phyloP scores from a whole-genome alignment of 352 stramenopile species.

The Globisporangium iwayamae region DNA sequence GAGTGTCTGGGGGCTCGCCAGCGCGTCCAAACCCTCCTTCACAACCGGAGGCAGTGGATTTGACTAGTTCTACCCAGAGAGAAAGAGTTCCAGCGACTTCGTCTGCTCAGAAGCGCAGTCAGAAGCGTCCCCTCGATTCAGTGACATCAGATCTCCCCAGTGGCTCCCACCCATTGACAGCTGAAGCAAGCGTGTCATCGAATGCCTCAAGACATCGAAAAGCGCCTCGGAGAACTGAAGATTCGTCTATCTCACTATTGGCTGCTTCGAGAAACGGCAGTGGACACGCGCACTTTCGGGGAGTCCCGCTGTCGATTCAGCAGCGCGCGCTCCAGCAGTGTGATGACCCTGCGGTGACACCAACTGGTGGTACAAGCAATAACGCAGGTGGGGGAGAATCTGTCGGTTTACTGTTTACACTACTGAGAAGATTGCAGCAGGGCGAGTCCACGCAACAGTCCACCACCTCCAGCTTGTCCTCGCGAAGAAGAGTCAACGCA shows the following conservation, averaged over 20 bases:
- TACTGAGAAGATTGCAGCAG: neutral
- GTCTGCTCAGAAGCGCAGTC: slow-evolving; percentile 1
- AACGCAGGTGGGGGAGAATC: neutral
- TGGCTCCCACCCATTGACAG: neutral
- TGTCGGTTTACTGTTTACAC: neutral
- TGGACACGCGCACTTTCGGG: slow-evolving; percentile 2
- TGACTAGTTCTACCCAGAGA: neutral
- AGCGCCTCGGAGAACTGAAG: neutral
- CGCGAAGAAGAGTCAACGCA: neutral
- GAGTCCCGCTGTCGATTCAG: slow-evolving; percentile 12
- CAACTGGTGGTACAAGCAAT: neutral
- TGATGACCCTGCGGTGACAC: neutral
- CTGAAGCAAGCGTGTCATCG: neutral
- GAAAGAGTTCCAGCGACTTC: neutral
- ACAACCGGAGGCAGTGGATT: neutral
- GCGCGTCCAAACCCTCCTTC: neutral
- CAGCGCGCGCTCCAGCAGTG: slow-evolving; percentile 3
- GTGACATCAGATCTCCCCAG: neutral
- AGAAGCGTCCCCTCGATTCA: slow-evolving; percentile 3
- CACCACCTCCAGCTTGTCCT: neutral
- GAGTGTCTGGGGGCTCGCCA: neutral
- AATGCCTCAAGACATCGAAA: slow-evolving; percentile 1
- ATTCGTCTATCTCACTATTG: neutral
- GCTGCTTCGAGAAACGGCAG: neutral
- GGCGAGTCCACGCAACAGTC: neutral